phyloP scores from a whole-genome alignment of 257 asterid genomes.

The Petunia axillaris region DNA sequence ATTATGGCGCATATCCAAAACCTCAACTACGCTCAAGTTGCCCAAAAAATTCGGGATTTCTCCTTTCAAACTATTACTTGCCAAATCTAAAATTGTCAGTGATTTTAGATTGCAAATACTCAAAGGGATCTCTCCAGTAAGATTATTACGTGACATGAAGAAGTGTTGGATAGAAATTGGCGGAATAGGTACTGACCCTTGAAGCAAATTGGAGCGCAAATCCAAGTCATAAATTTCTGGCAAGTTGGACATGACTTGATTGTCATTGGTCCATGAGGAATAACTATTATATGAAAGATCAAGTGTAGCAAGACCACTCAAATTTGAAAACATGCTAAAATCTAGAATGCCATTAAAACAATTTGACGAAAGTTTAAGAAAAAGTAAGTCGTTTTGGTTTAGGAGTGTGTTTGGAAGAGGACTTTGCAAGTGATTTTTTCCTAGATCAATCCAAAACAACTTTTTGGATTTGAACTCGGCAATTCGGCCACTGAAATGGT shows the following conservation, averaged over 20 bases:
- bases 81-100: neutral
- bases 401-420: neutral
- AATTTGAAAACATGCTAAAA: neutral
- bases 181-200: slow-evolving; percentile 8
- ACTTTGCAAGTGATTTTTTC: neutral
- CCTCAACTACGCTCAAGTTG: neutral
- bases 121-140: neutral
- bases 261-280: neutral
- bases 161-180: neutral
- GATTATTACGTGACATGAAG: neutral
- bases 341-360: neutral
- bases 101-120: neutral
- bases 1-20: neutral
- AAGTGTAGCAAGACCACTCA: neutral
- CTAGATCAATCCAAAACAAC: neutral
- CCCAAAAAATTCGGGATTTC: neutral
- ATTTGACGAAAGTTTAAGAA: neutral
- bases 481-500: neutral
- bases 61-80: neutral
- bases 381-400: neutral
- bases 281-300: neutral
- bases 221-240: neutral
- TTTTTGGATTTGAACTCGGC: neutral
- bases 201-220: neutral
- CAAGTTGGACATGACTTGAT: neutral